Evolutionary conservation across 129 eudicot genomes (phyloP).

Genomic region (Artemisia tridentata): DNA sequence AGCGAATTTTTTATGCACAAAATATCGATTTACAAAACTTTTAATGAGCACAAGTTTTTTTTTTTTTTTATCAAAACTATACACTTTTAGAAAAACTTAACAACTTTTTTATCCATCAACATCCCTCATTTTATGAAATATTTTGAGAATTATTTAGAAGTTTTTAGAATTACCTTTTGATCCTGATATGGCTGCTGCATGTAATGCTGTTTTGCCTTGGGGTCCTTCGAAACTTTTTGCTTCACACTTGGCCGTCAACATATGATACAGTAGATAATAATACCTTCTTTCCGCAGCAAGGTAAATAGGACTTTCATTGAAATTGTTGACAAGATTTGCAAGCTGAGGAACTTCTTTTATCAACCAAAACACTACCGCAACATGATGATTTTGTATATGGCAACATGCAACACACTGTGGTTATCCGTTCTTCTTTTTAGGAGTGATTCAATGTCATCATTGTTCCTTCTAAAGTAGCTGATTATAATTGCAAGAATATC

Average conservation of each 20-base stretch:
- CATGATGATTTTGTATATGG: too few species aligned
- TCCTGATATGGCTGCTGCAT: constrained; percentile 20
- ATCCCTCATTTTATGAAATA: too few species aligned
- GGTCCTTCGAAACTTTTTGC: constrained; percentile 12
- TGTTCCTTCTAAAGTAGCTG: neutral
- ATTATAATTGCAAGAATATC: constrained; percentile 6
- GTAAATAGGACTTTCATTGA: constrained; percentile 30
- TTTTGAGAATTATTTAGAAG: too few species aligned
- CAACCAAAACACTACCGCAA: constrained; percentile 4
- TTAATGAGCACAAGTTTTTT: too few species aligned
- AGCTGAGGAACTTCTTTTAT: constrained; percentile 8
- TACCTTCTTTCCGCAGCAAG: constrained; percentile 26
- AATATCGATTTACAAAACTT: too few species aligned
- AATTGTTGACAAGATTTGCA: constrained; percentile 9
- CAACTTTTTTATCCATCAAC: too few species aligned
- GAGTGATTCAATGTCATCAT: neutral
- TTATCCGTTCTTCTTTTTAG: neutral
- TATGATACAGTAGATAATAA: neutral
- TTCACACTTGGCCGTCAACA: constrained; percentile 8
- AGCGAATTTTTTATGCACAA: too few species aligned
- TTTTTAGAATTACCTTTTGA: neutral
- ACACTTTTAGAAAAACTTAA: too few species aligned
- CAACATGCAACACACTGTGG: constrained; percentile 2
- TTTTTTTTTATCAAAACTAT: too few species aligned
- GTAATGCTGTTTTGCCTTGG: constrained; percentile 27